These are phyloP conservation scores for Vicia faba DNA, from an alignment of 306 rosid species.

Conservation along the genomic window DNA sequence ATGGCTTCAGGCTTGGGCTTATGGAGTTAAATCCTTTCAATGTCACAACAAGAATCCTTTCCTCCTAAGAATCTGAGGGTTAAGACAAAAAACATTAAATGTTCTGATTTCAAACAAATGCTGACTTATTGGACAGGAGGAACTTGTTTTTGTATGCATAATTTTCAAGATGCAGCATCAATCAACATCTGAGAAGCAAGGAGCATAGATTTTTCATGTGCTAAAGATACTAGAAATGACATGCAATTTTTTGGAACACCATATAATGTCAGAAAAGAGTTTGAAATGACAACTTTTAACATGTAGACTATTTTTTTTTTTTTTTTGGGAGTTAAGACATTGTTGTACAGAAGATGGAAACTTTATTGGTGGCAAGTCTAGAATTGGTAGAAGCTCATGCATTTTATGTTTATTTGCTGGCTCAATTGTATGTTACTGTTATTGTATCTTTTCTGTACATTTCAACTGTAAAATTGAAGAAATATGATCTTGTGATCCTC, in stretches of 20 bases:
- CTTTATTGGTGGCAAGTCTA: conserved; percentile 37
- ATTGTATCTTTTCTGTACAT: conserved; percentile 50
- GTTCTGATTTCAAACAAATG: conserved; percentile 38
- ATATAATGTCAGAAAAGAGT: conserved; percentile 44
- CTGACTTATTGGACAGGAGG: conserved; percentile 43
- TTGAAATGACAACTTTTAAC: conserved; percentile 36
- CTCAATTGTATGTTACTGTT: conserved; percentile 40
- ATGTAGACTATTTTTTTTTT: conserved; percentile 41
- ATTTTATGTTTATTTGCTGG: conserved; percentile 42
- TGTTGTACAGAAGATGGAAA: conserved; percentile 61
- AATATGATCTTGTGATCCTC: conserved; percentile 35
- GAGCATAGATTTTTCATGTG: conserved; percentile 36
- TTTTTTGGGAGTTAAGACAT: conserved; percentile 48
- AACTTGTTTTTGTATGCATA: conserved; percentile 38
- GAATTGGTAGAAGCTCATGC: conserved; percentile 46
- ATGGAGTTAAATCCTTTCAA: conserved; percentile 36
- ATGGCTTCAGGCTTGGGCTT: conserved; percentile 41
- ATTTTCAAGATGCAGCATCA: conserved; percentile 40
- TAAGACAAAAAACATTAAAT: not conserved
- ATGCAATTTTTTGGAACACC: conserved; percentile 47
- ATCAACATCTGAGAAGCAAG: conserved; percentile 35
- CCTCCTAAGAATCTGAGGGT: no score
- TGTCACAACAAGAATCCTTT: conserved; percentile 17
- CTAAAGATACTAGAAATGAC: conserved; percentile 38
- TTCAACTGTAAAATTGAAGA: conserved; percentile 41